phyloP scores from a whole-genome alignment of 306 rosid species.

The Cicer bijugum region DNA sequence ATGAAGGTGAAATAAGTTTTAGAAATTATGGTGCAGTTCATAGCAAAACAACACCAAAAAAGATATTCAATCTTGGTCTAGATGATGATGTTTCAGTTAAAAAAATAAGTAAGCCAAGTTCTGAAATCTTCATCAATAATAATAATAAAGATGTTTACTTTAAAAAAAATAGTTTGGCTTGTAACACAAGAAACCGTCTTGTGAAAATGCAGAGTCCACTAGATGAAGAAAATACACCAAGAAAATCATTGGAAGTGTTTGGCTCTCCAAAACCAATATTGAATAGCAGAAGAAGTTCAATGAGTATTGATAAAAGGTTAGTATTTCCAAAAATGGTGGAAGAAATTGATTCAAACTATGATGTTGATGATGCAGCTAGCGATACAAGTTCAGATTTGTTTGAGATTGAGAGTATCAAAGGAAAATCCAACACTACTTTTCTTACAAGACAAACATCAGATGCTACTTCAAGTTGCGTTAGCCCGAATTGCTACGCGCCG shows the following conservation, averaged over 20 bases:
- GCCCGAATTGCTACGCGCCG: constrained; percentile 78
- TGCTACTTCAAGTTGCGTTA: constrained; percentile 55
- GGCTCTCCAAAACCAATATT: constrained; percentile 58
- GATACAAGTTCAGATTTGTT: constrained; percentile 95
- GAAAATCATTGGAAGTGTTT: constrained; percentile 75
- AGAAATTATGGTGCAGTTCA: constrained; percentile 32
- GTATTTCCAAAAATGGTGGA: constrained; percentile 45
- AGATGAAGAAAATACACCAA: constrained; percentile 47
- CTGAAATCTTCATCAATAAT: constrained; percentile 38
- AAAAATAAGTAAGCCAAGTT: constrained; percentile 45
- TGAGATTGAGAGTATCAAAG: constrained; percentile 78
- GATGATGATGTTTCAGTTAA: constrained; percentile 44
- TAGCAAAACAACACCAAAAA: constrained; percentile 42
- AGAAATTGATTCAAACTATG: constrained; percentile 47
- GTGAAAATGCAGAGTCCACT: constrained; percentile 43
- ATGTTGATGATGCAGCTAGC: constrained; percentile 67
- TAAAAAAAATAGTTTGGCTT: constrained; percentile 44
- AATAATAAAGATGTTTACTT: constrained; percentile 40
- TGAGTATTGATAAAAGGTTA: constrained; percentile 61
- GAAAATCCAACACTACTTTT: constrained; percentile 54
- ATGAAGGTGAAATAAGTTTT: constrained; percentile 62
- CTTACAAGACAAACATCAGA: constrained; percentile 60
- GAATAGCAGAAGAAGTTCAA: constrained; percentile 50
- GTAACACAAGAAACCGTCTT: constrained; percentile 41
- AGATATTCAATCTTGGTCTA: constrained; percentile 36